phyloP scores from a whole-genome alignment of 2,329 filamentous ascomycete species.

The Scedosporium aurantiacum region DNA sequence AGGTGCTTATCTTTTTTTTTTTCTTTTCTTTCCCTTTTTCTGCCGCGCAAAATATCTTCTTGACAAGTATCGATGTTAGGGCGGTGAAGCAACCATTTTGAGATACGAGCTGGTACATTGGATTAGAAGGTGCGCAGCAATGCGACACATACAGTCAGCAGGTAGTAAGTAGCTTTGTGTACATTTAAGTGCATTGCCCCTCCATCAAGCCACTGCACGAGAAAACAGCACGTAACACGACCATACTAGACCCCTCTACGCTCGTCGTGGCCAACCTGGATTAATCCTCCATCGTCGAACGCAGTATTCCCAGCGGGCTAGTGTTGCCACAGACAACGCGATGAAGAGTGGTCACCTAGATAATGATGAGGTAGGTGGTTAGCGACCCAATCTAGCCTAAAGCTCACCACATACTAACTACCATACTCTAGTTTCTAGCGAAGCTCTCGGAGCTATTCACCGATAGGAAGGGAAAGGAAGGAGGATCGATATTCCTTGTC shows the following conservation, averaged over 20 bases:
- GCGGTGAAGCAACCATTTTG: neutral
- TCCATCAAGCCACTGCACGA: neutral
- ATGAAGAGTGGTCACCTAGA: neutral
- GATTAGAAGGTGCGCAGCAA: no score
- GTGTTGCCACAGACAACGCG: neutral
- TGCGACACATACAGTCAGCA: no score
- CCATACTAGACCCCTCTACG: neutral
- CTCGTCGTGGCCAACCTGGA: neutral
- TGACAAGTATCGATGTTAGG: neutral
- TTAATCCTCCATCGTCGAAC: neutral
- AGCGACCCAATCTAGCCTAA: neutral
- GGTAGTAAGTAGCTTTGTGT: no score
- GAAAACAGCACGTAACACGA: neutral
- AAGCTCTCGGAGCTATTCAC: slow-evolving; percentile 47
- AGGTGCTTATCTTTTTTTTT: neutral
- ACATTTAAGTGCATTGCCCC: no score
- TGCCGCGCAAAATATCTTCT: neutral
- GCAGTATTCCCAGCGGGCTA: neutral
- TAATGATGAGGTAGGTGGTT: neutral
- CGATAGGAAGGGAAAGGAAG: slow-evolving; percentile 53
- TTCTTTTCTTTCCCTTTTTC: neutral
- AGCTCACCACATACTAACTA: slow-evolving; percentile 34
- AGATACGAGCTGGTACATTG: no score
- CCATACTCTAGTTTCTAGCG: slow-evolving; percentile 1
- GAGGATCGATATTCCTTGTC: slow-evolving; percentile 62